phyloP scores from a whole-genome alignment of 768 basidiomycete genomes.

The Lactarius indigo region DNA sequence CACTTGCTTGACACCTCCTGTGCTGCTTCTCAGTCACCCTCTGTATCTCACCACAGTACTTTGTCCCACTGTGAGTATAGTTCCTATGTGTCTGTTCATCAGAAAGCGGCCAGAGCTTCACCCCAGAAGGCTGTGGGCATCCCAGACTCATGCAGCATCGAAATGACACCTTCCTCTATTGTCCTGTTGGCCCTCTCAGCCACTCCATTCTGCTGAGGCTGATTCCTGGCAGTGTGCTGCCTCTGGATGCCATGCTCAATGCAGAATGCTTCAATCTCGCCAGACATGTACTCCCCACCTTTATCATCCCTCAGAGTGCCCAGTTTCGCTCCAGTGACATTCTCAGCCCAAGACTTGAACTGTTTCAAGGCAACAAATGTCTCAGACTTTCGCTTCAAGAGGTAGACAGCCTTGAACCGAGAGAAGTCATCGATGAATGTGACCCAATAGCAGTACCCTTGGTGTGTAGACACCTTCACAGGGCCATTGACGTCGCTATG shows the following conservation, averaged over 20 bases:
- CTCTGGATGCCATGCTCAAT: slow-evolving; percentile 24
- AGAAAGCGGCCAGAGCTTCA: background rate
- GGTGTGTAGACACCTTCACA: background rate
- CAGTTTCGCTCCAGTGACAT: slow-evolving; percentile 21
- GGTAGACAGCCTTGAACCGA: background rate
- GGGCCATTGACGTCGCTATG: background rate
- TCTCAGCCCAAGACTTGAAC: slow-evolving; percentile 34
- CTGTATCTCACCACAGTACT: no score
- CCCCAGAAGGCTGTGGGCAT: background rate
- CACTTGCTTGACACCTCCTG: no score
- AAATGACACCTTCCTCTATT: background rate
- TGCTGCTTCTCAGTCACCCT: no score
- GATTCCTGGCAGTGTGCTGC: slow-evolving; percentile 18
- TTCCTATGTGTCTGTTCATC: no score
- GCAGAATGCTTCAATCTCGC: slow-evolving; percentile 20
- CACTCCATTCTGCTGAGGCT: slow-evolving; percentile 41
- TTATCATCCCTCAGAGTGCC: slow-evolving; percentile 27
- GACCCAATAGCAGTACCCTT: background rate
- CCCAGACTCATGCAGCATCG: background rate
- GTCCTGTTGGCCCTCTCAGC: slow-evolving; percentile 40
- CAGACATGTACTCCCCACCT: slow-evolving; percentile 30
- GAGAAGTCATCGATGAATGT: background rate
- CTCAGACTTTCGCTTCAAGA: slow-evolving; percentile 26
- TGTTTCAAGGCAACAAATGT: slow-evolving; percentile 30
- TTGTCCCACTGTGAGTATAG: no score